Percentiles rank a stretch among this genome's conserved stretches.
These are phyloP conservation scores for Podila epicladia DNA, from an alignment of 192 early-diverging fungal species.

Conservation along the genomic window DNA sequence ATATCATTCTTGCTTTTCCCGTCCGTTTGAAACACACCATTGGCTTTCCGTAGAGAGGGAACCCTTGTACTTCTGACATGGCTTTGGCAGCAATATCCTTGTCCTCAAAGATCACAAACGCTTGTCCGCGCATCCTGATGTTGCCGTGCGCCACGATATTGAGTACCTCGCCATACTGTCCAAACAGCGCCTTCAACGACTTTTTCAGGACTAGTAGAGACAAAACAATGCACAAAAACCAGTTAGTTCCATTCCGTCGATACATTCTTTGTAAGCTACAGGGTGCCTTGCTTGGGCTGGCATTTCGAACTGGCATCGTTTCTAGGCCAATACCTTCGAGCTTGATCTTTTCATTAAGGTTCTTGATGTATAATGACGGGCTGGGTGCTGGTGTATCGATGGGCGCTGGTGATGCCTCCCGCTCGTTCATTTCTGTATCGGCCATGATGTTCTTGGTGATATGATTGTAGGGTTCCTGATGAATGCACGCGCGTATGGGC, in stretches of 20 bases:
- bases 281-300: not conserved
- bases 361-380: constrained; percentile 83
- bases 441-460: constrained; percentile 12
- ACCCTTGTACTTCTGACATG: constrained; percentile 84
- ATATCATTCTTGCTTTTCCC: too few species aligned
- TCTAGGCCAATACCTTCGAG: constrained; percentile 55
- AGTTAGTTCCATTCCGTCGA: not conserved
- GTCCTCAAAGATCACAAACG: constrained; percentile 87
- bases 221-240: too few species aligned
- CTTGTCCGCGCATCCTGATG: constrained; percentile 92
- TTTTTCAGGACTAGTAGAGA: constrained; percentile 68
- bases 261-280: too few species aligned
- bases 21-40: constrained; percentile 62
- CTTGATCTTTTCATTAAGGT: constrained; percentile 82
- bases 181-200: constrained; percentile 82
- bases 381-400: constrained; percentile 70
- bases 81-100: constrained; percentile 80
- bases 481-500: not conserved
- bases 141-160: constrained; percentile 83
- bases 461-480: not conserved
- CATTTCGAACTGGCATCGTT: too few species aligned
- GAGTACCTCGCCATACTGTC: constrained; percentile 84
- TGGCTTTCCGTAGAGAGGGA: constrained; percentile 84
- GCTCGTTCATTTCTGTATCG: constrained; percentile 25
- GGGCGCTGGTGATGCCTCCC: constrained; percentile 28